phyloP scores from a whole-genome alignment of 805 yeast genomes.

The Tetrapisispora namnaoensis region DNA sequence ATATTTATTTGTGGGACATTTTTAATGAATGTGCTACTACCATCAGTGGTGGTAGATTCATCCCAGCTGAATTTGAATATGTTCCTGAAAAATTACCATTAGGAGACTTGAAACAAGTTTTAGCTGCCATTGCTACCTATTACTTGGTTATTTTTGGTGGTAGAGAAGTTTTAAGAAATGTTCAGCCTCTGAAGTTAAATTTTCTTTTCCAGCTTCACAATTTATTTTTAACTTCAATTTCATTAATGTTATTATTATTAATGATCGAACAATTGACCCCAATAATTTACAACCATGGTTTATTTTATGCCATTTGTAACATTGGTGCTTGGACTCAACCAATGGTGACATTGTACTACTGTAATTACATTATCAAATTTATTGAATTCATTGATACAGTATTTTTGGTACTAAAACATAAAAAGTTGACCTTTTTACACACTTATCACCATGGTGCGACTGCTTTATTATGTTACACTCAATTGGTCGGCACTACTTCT shows the following conservation, averaged over 20 bases:
- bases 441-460: conserved; percentile 98
- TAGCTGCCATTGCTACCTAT: conserved; percentile 53
- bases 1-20: conserved; percentile 25
- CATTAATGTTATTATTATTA: conserved; percentile 56
- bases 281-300: conserved; percentile 60
- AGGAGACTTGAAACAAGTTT: conserved; percentile 53
- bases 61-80: conserved; percentile 49
- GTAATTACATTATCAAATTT: conserved; percentile 85
- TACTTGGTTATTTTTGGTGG: conserved; percentile 83
- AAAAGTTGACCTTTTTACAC: conserved; percentile 85
- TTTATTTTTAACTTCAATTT: conserved; percentile 57
- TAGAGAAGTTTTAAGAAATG: conserved; percentile 46
- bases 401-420: conserved; percentile 82
- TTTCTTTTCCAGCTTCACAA: conserved; percentile 79
- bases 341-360: conserved; percentile 74
- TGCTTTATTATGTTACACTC: conserved; percentile 88
- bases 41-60: conserved; percentile 19
- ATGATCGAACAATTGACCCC: conserved; percentile 81
- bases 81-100: conserved; percentile 55
- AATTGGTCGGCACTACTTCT: conserved; percentile 78
- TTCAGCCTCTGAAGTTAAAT: conserved; percentile 65
- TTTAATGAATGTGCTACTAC: conserved; percentile 18
- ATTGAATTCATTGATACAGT: conserved; percentile 84
- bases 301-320: conserved; percentile 77
- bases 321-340: conserved; percentile 73